These are phyloP conservation scores for Santalum album DNA, from an alignment of 164 flowering plant genomes.

Conservation along the genomic window DNA sequence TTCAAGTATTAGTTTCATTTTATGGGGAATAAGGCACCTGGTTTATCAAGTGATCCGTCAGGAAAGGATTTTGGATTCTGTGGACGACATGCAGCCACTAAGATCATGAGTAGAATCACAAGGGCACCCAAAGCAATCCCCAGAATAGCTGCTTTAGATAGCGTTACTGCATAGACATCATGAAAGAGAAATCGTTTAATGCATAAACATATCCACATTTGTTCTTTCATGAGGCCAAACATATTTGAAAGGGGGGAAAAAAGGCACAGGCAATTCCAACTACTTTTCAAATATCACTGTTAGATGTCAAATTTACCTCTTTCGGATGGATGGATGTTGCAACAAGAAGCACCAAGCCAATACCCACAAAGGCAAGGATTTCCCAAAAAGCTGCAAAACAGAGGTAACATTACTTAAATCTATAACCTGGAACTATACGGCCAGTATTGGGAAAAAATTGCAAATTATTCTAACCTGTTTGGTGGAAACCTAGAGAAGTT, in stretches of 20 bases:
- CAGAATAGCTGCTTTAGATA: slow-evolving; percentile 86
- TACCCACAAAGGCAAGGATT: slow-evolving; percentile 81
- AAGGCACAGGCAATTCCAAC: too few relatives aligned
- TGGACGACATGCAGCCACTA: slow-evolving; percentile 72
- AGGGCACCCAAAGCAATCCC: slow-evolving; percentile 87
- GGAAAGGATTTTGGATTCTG: slow-evolving; percentile 44
- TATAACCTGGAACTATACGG: too few relatives aligned
- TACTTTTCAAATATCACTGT: neutral
- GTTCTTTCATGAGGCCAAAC: too few relatives aligned
- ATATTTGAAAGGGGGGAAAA: too few relatives aligned
- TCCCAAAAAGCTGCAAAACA: slow-evolving; percentile 59
- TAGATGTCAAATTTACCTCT: slow-evolving; percentile 39
- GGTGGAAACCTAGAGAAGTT: slow-evolving; percentile 83
- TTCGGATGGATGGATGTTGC: slow-evolving; percentile 35
- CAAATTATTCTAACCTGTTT: slow-evolving; percentile 40
- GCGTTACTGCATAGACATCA: slow-evolving; percentile 57
- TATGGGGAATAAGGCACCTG: slow-evolving; percentile 29
- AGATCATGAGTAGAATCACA: slow-evolving; percentile 76
- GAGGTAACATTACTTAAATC: neutral
- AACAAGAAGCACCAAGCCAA: slow-evolving; percentile 71
- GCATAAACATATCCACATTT: too few relatives aligned
- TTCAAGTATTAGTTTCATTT: neutral
- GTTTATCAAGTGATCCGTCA: slow-evolving; percentile 70
- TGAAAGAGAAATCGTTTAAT: too few relatives aligned
- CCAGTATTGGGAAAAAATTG: neutral